Conservation (phyloP, 805 yeast genomes). For the Candida piceae region DNA sequence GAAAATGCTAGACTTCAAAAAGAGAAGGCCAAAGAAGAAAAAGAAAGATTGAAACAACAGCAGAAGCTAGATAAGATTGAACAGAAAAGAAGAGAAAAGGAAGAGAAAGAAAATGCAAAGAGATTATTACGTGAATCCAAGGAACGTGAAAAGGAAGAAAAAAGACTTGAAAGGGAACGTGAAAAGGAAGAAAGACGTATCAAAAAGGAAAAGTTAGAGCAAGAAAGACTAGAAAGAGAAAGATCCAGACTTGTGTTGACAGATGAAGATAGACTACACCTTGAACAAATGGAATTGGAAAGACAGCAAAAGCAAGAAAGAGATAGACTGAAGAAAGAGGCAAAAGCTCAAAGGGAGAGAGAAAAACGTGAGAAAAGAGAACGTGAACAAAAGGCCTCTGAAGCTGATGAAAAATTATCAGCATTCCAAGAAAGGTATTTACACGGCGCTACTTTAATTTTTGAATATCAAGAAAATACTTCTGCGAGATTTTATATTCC, state of each 20-base stretch:
- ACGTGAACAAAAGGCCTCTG: slow-evolving; percentile 16
- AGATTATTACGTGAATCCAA: slow-evolving; percentile 17
- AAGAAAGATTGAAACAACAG: slow-evolving; percentile 15
- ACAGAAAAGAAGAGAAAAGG: slow-evolving; percentile 18
- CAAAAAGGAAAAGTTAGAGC: slow-evolving; percentile 4
- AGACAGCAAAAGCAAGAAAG: slow-evolving; percentile 5
- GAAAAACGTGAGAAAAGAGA: slow-evolving; percentile 12
- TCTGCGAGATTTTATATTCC: slow-evolving; percentile 73
- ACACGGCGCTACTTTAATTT: slow-evolving; percentile 65
- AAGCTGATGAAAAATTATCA: slow-evolving; percentile 55
- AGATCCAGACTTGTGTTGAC: slow-evolving; percentile 10
- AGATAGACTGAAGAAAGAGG: slow-evolving; percentile 3
- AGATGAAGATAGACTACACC: slow-evolving; percentile 13
- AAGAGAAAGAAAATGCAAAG: slow-evolving; percentile 17
- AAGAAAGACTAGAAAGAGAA: slow-evolving; percentile 10
- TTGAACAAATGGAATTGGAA: slow-evolving; percentile 10
- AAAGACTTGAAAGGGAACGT: slow-evolving; percentile 17
- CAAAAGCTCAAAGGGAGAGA: slow-evolving; percentile 13
- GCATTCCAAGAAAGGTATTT: slow-evolving; percentile 73
- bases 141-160: slow-evolving; percentile 20
- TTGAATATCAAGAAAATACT: slow-evolving; percentile 81
- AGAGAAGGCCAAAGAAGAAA: slow-evolving; percentile 17
- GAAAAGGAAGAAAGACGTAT: slow-evolving; percentile 14
- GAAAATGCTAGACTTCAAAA: slow-evolving; percentile 13
- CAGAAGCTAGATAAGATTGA: slow-evolving; percentile 17